phyloP scores from a whole-genome alignment of 257 asterid genomes.

The Salvia miltiorrhiza region DNA sequence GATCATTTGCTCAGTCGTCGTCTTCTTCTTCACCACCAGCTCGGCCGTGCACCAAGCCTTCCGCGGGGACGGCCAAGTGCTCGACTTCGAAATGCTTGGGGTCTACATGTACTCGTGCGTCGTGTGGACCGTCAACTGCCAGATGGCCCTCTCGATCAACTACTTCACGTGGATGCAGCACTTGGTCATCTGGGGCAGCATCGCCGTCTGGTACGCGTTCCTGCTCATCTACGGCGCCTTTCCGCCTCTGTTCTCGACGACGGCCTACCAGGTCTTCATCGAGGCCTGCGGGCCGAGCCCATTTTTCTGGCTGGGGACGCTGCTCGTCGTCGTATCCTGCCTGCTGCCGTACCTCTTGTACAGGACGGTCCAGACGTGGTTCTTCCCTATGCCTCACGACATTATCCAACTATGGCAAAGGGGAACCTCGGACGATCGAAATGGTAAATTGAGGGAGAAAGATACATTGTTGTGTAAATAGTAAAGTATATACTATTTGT shows the following conservation, averaged over 20 bases:
- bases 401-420: conserved; percentile 40
- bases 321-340: conserved; percentile 54
- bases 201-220: conserved; percentile 70
- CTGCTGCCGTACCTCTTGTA: conserved; percentile 61
- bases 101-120: conserved; percentile 83
- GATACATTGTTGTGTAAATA: conserved; percentile 33
- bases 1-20: conserved; percentile 58
- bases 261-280: conserved; percentile 61
- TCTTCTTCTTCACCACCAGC: conserved; percentile 69
- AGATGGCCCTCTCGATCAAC: conserved; percentile 86
- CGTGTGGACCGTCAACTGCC: conserved; percentile 94
- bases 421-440: conserved; percentile 25
- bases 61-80: conserved; percentile 63
- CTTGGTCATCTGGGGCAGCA: conserved; percentile 92
- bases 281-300: conserved; percentile 90
- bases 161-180: conserved; percentile 98
- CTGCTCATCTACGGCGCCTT: conserved; percentile 60
- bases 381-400: conserved; percentile 80
- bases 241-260: conserved; percentile 54
- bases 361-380: conserved; percentile 65
- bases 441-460: conserved; percentile 26
- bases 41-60: conserved; percentile 57
- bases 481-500: conserved; percentile 6
- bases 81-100: conserved; percentile 69
- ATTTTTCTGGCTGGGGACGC: conserved; percentile 64